Percentiles rank a stretch among this genome's conserved stretches.
phyloP scores from a whole-genome alignment of 2,329 filamentous ascomycete species.

The Myriosclerotinia scirpicola region DNA sequence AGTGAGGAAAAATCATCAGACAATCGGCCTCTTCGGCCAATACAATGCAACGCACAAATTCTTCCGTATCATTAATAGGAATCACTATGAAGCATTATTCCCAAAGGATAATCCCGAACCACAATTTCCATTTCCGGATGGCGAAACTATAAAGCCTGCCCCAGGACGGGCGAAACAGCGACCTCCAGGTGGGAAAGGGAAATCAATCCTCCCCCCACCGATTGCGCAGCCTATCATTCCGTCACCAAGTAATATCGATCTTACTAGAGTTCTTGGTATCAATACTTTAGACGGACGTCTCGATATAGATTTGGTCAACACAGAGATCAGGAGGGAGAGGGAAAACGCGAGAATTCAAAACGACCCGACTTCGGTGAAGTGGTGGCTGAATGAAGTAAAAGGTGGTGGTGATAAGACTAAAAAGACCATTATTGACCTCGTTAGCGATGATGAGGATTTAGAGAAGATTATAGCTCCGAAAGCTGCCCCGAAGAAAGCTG shows the following conservation, averaged over 20 bases:
- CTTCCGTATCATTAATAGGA: neutral
- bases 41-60: slow-evolving; percentile 6
- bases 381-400: neutral
- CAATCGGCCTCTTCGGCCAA: slow-evolving; percentile 1
- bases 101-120: neutral
- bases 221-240: neutral
- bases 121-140: slow-evolving; percentile 14
- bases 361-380: neutral
- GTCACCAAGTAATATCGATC: neutral
- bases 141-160: neutral
- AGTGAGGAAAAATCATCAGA: neutral
- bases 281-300: neutral
- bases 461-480: no score
- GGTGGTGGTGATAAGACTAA: neutral
- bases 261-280: slow-evolving; percentile 1
- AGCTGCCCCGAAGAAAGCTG: neutral
- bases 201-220: neutral
- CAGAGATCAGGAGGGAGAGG: neutral
- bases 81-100: neutral
- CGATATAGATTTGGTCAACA: neutral
- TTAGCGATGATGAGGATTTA: neutral
- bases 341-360: neutral
- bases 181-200: neutral
- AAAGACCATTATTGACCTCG: no score
- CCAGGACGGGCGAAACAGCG: neutral